These are phyloP conservation scores for Alternaria ventricosa DNA, from an alignment of 2,329 filamentous ascomycete species.

Conservation along the genomic window DNA sequence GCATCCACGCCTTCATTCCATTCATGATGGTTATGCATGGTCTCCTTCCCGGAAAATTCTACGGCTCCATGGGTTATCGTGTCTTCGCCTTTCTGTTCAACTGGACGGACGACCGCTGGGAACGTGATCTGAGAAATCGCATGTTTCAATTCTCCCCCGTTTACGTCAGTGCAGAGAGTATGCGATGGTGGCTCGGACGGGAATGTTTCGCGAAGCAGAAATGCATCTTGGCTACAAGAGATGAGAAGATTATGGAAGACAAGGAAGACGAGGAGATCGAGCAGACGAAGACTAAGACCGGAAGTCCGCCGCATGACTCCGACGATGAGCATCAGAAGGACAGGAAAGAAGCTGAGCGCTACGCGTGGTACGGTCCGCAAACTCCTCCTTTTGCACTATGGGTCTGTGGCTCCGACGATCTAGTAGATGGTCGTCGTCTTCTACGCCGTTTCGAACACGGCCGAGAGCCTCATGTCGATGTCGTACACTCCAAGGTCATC, in stretches of 20 bases:
- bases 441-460: constrained; percentile 76
- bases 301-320: constrained; percentile 14
- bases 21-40: constrained; percentile 87
- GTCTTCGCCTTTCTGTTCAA: constrained; percentile 90
- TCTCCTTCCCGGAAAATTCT: constrained; percentile 69
- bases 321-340: constrained; percentile 41
- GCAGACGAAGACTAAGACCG: constrained; percentile 13
- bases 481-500: constrained; percentile 84
- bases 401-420: constrained; percentile 81
- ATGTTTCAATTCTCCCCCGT: constrained; percentile 94
- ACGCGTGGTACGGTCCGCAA: constrained; percentile 81
- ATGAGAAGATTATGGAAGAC: constrained; percentile 70
- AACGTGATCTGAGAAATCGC: constrained; percentile 75
- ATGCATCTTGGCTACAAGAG: constrained; percentile 82
- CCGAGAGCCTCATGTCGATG: constrained; percentile 78
- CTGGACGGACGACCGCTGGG: constrained; percentile 87
- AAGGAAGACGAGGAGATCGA: constrained; percentile 51
- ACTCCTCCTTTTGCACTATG: constrained; percentile 87
- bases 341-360: constrained; percentile 49
- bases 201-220: constrained; percentile 86
- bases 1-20: constrained; percentile 91
- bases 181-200: constrained; percentile 93
- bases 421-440: constrained; percentile 82
- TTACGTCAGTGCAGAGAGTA: constrained; percentile 86
- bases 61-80: constrained; percentile 83